These are phyloP conservation scores for Thamnidium elegans DNA, from an alignment of 192 early-diverging fungal species.

Conservation along the genomic window DNA sequence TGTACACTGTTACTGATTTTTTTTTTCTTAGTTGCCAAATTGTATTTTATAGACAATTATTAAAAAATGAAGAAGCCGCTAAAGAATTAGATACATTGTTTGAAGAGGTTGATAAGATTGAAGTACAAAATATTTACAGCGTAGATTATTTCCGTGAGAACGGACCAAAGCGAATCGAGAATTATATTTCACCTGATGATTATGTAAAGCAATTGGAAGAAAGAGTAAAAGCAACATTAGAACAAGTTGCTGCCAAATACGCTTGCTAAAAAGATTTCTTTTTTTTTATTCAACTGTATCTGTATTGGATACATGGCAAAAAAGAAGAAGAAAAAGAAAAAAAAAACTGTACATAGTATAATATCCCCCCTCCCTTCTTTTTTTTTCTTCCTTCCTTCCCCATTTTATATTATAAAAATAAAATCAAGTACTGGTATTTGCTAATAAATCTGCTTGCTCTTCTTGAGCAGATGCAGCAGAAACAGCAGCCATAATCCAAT, in stretches of 20 bases:
- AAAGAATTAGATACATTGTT: background rate
- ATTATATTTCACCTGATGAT: background rate
- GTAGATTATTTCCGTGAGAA: conserved; percentile 18
- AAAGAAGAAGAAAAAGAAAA: background rate
- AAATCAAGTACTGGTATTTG: background rate
- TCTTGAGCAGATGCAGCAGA: conserved; percentile 7
- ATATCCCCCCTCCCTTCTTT: no score
- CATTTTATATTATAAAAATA: background rate
- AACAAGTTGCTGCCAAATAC: background rate
- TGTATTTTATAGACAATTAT: conserved; percentile 6
- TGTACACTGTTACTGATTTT: background rate
- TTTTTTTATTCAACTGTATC: background rate
- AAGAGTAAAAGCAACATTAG: background rate
- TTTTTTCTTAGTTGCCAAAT: conserved; percentile 2
- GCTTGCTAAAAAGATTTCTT: background rate
- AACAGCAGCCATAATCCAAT: conserved; percentile 10
- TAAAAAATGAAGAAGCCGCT: conserved; percentile 11
- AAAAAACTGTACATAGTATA: background rate
- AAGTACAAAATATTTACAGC: conserved; percentile 8
- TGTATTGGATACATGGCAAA: background rate
- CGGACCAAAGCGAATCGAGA: background rate
- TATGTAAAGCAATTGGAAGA: conserved; percentile 1
- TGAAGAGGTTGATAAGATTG: conserved; percentile 7
- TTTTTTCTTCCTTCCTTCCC: background rate
- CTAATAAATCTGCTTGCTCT: conserved; percentile 1